These are phyloP conservation scores for Nevesoporus exiguus DNA, from an alignment of 768 basidiomycete genomes.

Conservation along the genomic window DNA sequence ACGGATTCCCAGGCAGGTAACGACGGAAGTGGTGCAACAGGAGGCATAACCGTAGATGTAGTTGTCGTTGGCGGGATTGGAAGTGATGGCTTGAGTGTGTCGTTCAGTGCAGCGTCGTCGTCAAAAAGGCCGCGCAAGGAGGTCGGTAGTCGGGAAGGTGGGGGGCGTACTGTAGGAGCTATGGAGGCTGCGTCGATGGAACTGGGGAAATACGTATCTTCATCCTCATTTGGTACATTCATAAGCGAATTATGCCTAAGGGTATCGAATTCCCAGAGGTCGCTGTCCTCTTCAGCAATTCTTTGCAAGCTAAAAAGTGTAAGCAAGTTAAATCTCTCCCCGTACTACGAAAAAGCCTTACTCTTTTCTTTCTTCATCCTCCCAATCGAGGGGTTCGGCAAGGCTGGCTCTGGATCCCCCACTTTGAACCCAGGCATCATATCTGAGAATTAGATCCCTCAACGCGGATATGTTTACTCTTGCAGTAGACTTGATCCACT, in stretches of 20 bases:
- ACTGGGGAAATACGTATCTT: slow-evolving; percentile 18
- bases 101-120: slow-evolving; percentile 41
- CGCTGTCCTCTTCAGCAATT: slow-evolving; percentile 29
- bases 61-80: slow-evolving; percentile 24
- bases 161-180: slow-evolving; percentile 49
- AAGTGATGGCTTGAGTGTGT: slow-evolving; percentile 42
- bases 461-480: slow-evolving; percentile 67
- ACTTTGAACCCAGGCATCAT: slow-evolving; percentile 65
- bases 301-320: slow-evolving; percentile 19
- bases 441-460: slow-evolving; percentile 76
- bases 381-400: slow-evolving; percentile 69
- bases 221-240: slow-evolving; percentile 22
- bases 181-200: slow-evolving; percentile 14
- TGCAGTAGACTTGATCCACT: slow-evolving; percentile 81
- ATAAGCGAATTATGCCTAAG: slow-evolving; percentile 44
- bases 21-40: slow-evolving; percentile 27
- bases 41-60: slow-evolving; percentile 28
- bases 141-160: slow-evolving; percentile 58
- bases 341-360: slow-evolving; percentile 17
- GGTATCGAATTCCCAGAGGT: slow-evolving; percentile 77
- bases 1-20: slow-evolving; percentile 37
- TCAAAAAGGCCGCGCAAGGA: slow-evolving; percentile 81
- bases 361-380: slow-evolving; percentile 62
- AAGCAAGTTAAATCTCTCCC: slow-evolving; percentile 1
- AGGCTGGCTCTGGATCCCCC: slow-evolving; percentile 78